Conservation (phyloP, 2,329 filamentous ascomycete species). For the Talaromyces sp. region DNA sequence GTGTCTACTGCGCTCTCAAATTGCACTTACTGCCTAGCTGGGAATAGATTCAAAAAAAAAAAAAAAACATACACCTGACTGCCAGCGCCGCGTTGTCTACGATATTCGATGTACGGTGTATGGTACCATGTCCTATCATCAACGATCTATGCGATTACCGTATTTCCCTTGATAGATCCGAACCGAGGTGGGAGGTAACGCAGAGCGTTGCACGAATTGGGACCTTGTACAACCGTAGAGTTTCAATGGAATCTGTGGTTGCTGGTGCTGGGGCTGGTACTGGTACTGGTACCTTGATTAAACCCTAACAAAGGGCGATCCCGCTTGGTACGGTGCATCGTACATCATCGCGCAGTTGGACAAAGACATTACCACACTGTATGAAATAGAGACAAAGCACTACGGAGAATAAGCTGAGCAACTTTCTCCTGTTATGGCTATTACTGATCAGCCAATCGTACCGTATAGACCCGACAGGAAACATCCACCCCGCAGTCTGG, state of each 20-base stretch:
- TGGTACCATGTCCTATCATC: neutral
- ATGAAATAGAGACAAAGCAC: neutral
- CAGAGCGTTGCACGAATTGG: neutral
- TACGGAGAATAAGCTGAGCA: neutral
- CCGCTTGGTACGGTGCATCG: neutral
- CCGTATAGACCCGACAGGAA: neutral
- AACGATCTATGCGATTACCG: neutral
- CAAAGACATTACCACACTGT: neutral
- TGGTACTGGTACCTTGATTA: neutral
- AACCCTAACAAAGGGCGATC: neutral
- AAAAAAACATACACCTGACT: neutral
- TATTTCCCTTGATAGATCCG: neutral
- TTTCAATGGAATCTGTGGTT: no score
- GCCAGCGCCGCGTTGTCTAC: neutral
- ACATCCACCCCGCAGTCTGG: neutral
- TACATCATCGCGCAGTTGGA: neutral
- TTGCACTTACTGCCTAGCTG: neutral
- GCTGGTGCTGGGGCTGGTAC: neutral
- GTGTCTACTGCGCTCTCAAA: neutral
- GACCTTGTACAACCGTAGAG: neutral
- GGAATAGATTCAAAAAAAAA: neutral
- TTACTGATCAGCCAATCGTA: neutral
- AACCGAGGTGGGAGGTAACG: neutral
- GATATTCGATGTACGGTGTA: neutral
- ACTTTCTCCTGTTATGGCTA: neutral